phyloP scores from a whole-genome alignment of 495 filamentous ascomycete species.

The Podospora sp. region DNA sequence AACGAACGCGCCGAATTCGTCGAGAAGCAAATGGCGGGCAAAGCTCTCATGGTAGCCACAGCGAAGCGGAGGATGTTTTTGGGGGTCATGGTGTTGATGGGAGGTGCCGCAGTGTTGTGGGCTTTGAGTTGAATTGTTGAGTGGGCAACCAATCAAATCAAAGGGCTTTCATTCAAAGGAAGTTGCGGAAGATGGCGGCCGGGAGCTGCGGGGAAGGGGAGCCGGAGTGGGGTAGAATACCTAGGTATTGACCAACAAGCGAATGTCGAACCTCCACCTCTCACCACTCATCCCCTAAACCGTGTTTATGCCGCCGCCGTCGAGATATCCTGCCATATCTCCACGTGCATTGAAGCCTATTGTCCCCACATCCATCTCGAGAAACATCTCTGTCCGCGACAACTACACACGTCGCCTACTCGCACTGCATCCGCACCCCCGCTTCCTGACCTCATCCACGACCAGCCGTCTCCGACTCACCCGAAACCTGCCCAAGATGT shows the following conservation, averaged over 20 bases:
- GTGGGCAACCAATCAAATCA: neutral
- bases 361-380: neutral
- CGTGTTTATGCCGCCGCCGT: neutral
- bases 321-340: neutral
- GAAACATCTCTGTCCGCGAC: neutral
- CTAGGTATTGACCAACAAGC: neutral
- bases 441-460: neutral
- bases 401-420: neutral
- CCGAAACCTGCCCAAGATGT: constrained; percentile 28
- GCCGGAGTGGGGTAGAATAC: neutral
- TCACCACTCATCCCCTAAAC: neutral
- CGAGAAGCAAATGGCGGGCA: neutral
- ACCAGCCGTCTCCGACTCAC: constrained; percentile 3
- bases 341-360: neutral
- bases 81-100: neutral
- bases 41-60: neutral
- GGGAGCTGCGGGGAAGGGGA: neutral
- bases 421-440: neutral
- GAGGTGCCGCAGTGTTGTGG: neutral
- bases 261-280: neutral
- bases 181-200: neutral
- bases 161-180: neutral
- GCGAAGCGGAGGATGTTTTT: neutral
- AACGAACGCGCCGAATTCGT: constrained; percentile 9
- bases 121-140: neutral